Base-by-base conservation (phyloP, 208 protist species). In the Endotrypanum monterogeii region DNA sequence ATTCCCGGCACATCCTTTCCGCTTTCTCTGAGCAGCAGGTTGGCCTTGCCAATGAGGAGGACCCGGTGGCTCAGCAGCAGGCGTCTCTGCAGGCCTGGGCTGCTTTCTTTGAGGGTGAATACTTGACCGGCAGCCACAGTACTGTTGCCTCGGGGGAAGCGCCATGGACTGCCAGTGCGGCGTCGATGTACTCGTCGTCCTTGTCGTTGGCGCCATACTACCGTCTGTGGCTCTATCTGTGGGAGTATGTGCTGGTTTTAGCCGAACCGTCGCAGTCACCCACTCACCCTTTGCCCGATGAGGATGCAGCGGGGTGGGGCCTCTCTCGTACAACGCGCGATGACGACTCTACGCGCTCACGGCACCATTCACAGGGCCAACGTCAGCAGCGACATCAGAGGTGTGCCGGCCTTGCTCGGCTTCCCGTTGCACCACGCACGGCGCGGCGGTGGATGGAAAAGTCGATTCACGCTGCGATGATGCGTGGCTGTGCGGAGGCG, bases 181-280 rank as follows among this genome's bases (percentile, higher is more conserved):
- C n/a, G 62, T 25, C 48, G 25, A 35, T 32, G 12, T 39, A 25
- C 30, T 41, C 39, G 32, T 41, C 39, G 32, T 37, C 37, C 57
- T 52, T 52, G 11, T 57, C 80, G 16, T 9, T 94, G 25, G 75
- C 79, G 1, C 11, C 48, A 2, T 67, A 79, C 39, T 78, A 82
- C 56, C 81, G 86, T 20, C 67, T 94, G 44, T 89, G 87, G 83
- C 62, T 83, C 54, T 93, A 94, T 71, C 41, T 94, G 71, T 83
- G 88, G 73, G 83, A 88, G 44, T 91, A 84, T 71, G 90, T 93
- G 50, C 67, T 94, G 28, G 5, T 18, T 18, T 63, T 80, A 14
- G 60, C 54, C 2, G 35, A 51, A 14, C 52, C 46, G 30, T 11
- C 58, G 1, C 23, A 32, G 18, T 28, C 63, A 9, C 44, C 32